phyloP scores from a whole-genome alignment of 2,329 filamentous ascomycete genomes.

The Aspergillus jensenii region DNA sequence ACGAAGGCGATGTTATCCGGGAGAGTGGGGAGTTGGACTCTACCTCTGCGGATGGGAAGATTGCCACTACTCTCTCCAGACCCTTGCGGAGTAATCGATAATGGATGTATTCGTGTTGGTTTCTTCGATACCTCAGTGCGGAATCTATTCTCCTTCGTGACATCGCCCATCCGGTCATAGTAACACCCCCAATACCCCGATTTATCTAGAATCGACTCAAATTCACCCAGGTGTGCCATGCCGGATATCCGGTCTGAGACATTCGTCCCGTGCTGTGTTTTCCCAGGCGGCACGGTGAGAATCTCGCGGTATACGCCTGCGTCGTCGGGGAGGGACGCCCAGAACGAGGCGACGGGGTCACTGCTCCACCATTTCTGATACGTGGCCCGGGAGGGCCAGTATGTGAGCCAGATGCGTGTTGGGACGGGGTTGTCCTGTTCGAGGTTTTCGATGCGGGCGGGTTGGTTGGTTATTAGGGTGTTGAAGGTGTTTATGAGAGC shows the following conservation, averaged over 20 bases:
- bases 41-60: background rate
- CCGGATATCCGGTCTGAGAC: background rate
- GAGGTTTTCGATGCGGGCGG: slow-evolving; percentile 9
- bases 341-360: slow-evolving; percentile 13
- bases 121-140: background rate
- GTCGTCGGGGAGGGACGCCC: slow-evolving; percentile 10
- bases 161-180: slow-evolving; percentile 10
- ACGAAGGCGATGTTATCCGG: slow-evolving; percentile 21
- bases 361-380: slow-evolving; percentile 17
- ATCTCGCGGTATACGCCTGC: slow-evolving; percentile 20
- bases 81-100: too few species aligned
- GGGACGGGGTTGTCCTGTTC: slow-evolving; percentile 21
- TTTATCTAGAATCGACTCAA: slow-evolving; percentile 6
- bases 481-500: background rate
- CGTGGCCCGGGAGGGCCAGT: slow-evolving; percentile 8
- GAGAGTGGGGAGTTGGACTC: slow-evolving; percentile 4
- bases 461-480: slow-evolving; percentile 3
- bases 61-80: background rate
- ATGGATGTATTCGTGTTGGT: background rate
- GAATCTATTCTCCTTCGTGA: background rate
- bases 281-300: slow-evolving; percentile 6
- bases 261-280: slow-evolving; percentile 17
- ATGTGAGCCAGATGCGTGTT: slow-evolving; percentile 16
- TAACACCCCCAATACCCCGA: slow-evolving; percentile 22
- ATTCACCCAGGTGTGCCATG: slow-evolving; percentile 8